Percentiles rank a stretch among this genome's conserved stretches.
Evolutionary conservation across 2,329 filamentous ascomycete genomes (phyloP).

Genomic region (Lachnellula arida): DNA sequence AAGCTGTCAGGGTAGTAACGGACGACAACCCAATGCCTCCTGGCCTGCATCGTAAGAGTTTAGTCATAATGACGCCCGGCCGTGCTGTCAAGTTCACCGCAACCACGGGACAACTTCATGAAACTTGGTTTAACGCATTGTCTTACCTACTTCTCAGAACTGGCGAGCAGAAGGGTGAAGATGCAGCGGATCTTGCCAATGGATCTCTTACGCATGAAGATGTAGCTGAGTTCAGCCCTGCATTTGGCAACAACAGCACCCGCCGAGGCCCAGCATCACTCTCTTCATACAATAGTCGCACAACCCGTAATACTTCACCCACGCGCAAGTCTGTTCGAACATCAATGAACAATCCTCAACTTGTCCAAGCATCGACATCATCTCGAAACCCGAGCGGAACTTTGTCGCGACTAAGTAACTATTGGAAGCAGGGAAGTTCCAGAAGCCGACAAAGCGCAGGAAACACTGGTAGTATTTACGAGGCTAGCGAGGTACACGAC

Average conservation of each 20-base stretch:
- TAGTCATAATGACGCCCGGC: slow-evolving; percentile 85
- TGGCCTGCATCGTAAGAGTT: slow-evolving; percentile 87
- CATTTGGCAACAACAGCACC: slow-evolving; percentile 40
- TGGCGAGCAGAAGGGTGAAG: slow-evolving; percentile 52
- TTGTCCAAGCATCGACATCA: slow-evolving; percentile 18
- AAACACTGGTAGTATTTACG: slow-evolving; percentile 44
- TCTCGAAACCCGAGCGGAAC: slow-evolving; percentile 39
- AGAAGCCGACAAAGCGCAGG: slow-evolving; percentile 46
- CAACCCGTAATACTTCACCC: slow-evolving; percentile 62
- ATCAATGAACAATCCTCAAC: slow-evolving; percentile 22
- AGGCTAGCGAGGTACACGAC: slow-evolving; percentile 58
- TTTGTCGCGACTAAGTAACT: slow-evolving; percentile 55
- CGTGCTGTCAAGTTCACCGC: slow-evolving; percentile 92
- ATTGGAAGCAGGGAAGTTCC: slow-evolving; percentile 49
- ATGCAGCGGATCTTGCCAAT: slow-evolving; percentile 54
- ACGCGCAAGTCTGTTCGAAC: slow-evolving; percentile 34
- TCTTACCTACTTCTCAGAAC: slow-evolving; percentile 86
- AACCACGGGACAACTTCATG: slow-evolving; percentile 86
- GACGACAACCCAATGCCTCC: slow-evolving; percentile 96
- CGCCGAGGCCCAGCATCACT: slow-evolving; percentile 59
- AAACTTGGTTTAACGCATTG: slow-evolving; percentile 97
- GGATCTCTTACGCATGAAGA: slow-evolving; percentile 56
- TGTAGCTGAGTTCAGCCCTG: slow-evolving; percentile 77
- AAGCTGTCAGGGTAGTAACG: slow-evolving; percentile 80
- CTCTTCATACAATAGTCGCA: slow-evolving; percentile 75